These are phyloP conservation scores for Ceratopteris richardii DNA, from an alignment of 75 land plant species.

Conservation along the genomic window DNA sequence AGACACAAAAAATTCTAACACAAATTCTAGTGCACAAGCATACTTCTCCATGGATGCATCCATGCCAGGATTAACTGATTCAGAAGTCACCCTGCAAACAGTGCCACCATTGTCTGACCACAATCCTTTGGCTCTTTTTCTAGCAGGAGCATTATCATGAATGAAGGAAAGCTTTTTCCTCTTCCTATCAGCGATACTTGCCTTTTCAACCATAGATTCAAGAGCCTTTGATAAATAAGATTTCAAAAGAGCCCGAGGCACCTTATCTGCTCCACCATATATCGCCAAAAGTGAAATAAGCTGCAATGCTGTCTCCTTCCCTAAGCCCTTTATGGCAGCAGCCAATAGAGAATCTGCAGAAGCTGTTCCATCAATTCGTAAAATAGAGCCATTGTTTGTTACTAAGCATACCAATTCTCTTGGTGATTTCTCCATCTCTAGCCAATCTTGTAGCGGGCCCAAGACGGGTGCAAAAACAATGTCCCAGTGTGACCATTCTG, in stretches of 20 bases:
- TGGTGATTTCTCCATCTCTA: slow-evolving; percentile 35
- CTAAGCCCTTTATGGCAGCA: slow-evolving; percentile 40
- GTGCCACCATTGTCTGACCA: too few relatives aligned
- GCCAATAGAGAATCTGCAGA: slow-evolving; percentile 49
- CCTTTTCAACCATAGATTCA: slow-evolving; percentile 34
- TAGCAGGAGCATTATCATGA: too few relatives aligned
- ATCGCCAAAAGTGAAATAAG: slow-evolving; percentile 49
- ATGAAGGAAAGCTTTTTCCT: neutral
- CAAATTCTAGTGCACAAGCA: slow-evolving; percentile 30
- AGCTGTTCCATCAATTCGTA: slow-evolving; percentile 58
- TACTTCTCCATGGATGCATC: neutral
- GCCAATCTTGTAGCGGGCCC: slow-evolving; percentile 67
- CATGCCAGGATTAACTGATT: too few relatives aligned
- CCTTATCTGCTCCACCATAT: slow-evolving; percentile 43
- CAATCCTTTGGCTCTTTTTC: too few relatives aligned
- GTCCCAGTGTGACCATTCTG: slow-evolving; percentile 85
- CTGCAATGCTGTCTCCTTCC: slow-evolving; percentile 42
- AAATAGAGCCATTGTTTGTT: slow-evolving; percentile 49
- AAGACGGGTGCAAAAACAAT: slow-evolving; percentile 62
- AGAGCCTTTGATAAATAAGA: slow-evolving; percentile 43
- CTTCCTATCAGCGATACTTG: neutral
- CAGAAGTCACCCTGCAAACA: too few relatives aligned
- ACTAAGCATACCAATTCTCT: slow-evolving; percentile 46
- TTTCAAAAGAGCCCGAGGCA: slow-evolving; percentile 57
- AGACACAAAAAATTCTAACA: slow-evolving; percentile 48